Evolutionary conservation across 164 flowering plant genomes (phyloP), one percentile per base, ranked within the genome.

Genomic region (Pachysandra terminalis): DNA sequence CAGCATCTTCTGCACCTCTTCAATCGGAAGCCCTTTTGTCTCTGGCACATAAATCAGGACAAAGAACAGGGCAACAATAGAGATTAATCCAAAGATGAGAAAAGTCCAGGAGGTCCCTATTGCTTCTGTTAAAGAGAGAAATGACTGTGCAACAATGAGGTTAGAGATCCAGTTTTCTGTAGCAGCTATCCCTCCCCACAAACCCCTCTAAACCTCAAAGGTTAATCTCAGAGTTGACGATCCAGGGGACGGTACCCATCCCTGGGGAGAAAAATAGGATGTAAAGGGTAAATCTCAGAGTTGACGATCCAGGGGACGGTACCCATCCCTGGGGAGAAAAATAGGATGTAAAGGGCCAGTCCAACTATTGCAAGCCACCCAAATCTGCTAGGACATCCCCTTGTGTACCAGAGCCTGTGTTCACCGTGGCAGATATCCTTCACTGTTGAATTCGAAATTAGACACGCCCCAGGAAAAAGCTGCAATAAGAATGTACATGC

Each of bases 221-320:
- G 64, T 87, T 85, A 26, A 87, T 87, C 79, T 90, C 96, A 0
- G 96, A 87, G 58, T 90, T 87, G 41, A 87, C 86, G 16, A 85
- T 83, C 92, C 96, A 87, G 12, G 89, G 92, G 8, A 78, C 84
- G 0, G 87, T 81, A 3, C 90, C 92, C 89, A 86, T 87, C 5
- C 90, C 96, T 10, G 96, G 96, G 13, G 92, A 86, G 77, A 78
- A 90, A 73, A 68, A 82, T 25, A 84, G 81, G 74, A n/a, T n/a
- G n/a, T n/a, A 77, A 37, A 0, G 80, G 80, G 56, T 77, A 77
- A 10, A 77, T 73, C 65, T 77, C 80, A 0, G 80, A 73, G 71
- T 74, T 78, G 3, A 78, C 64, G 14, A 78, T 71, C 81, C 81
- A 71, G 14, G 81, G 78, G 3, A 68, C 68, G 0, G 75, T 68